A percentile compares a stretch with the other conserved stretches of the same genome.
Evolutionary conservation across 768 basidiomycete species (phyloP).

Genomic region (Macrolepiota dolichaula): DNA sequence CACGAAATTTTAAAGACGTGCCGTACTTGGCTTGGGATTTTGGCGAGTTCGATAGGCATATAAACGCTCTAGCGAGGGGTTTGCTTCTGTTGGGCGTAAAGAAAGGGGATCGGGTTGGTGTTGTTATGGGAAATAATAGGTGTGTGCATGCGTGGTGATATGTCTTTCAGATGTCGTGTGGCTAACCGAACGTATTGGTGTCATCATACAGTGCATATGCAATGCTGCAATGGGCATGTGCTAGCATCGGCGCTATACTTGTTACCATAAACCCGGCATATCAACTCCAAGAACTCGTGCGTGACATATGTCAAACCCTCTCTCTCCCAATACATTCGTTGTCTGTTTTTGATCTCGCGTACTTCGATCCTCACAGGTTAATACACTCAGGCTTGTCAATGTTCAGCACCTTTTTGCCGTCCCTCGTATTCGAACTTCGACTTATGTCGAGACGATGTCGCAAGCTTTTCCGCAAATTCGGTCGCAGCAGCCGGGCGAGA

Average conservation of each 20-base stretch:
- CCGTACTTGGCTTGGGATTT: constrained; percentile 72
- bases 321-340: no score
- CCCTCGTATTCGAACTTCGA: constrained; percentile 62
- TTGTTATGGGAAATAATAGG: constrained; percentile 88
- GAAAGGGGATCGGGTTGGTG: constrained; percentile 75
- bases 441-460: constrained; percentile 58
- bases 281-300: constrained; percentile 64
- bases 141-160: constrained; percentile 24
- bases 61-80: constrained; percentile 67
- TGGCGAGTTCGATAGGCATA: constrained; percentile 62
- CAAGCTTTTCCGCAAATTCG: constrained; percentile 56
- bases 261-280: constrained; percentile 86
- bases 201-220: constrained; percentile 62
- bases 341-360: constrained; percentile 1
- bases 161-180: neutral
- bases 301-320: constrained; percentile 18
- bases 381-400: constrained; percentile 58
- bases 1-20: constrained; percentile 43
- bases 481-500: constrained; percentile 44
- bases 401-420: constrained; percentile 71
- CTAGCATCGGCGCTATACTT: constrained; percentile 78
- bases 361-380: constrained; percentile 39
- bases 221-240: constrained; percentile 81
- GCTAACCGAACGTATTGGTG: neutral
- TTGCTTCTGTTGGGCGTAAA: constrained; percentile 64